Evolutionary conservation across 129 eudicot species (phyloP).

Genomic region (Centaurea solstitialis): DNA sequence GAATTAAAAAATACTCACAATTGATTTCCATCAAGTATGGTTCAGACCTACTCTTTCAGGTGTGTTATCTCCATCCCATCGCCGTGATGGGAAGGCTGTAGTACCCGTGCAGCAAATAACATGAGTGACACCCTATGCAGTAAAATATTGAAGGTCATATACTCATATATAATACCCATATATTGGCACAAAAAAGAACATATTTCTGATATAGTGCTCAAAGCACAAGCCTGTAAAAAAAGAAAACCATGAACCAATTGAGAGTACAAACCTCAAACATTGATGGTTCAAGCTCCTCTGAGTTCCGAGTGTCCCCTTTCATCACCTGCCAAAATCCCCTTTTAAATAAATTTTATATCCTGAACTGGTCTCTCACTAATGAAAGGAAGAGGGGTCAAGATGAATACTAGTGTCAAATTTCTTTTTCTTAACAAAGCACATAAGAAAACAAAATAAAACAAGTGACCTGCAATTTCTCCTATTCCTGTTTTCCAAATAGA

Average conservation of each 20-base stretch:
- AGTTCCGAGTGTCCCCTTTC: conserved; percentile 83
- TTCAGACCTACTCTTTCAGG: conserved; percentile 93
- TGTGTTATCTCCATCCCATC: conserved; percentile 98
- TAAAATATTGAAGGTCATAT: conserved; percentile 28
- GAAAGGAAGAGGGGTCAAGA: background rate
- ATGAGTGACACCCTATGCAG: conserved; percentile 82
- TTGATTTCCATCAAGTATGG: conserved; percentile 11
- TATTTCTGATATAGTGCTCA: background rate
- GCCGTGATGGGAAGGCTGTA: conserved; percentile 93
- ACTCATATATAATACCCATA: no score
- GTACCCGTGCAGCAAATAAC: no score
- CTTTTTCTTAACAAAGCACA: background rate
- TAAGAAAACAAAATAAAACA: background rate
- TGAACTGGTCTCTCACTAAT: conserved; percentile 20
- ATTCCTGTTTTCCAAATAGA: conserved; percentile 86
- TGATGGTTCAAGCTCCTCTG: conserved; percentile 76
- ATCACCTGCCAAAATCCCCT: conserved; percentile 68
- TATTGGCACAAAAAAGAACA: background rate
- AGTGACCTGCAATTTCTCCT: conserved; percentile 73
- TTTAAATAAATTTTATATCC: no score
- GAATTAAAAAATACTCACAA: conserved; percentile 10
- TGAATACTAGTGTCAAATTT: background rate
- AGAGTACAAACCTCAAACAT: conserved; percentile 72
- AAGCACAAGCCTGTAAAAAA: background rate
- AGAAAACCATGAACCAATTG: background rate